phyloP scores from a whole-genome alignment of 176 grass and related monocot genomes.

The Eleusine coracana region DNA sequence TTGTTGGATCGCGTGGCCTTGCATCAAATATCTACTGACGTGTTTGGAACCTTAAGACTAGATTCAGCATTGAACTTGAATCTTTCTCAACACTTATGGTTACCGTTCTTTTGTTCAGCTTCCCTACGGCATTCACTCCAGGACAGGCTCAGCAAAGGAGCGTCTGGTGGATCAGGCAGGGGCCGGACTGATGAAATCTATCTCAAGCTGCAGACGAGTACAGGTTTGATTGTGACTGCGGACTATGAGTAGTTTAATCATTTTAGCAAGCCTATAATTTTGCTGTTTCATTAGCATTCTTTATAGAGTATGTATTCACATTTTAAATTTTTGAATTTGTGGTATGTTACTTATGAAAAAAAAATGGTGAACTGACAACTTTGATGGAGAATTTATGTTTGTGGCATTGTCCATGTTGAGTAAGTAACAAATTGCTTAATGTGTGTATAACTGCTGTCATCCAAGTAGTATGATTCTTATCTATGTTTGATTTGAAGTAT shows the following conservation, averaged over 20 bases:
- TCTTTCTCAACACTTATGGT: background rate
- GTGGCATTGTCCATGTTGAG: background rate
- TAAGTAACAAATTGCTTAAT: background rate
- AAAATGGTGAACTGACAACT: background rate
- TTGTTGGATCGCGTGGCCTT: constrained; percentile 32
- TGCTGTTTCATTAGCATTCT: constrained; percentile 7
- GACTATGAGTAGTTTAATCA: background rate
- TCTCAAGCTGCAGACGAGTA: constrained; percentile 79
- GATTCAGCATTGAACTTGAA: background rate
- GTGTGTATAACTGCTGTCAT: constrained; percentile 9
- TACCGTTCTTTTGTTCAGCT: constrained; percentile 38
- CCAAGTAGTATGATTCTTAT: background rate
- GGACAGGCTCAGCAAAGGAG: constrained; percentile 81
- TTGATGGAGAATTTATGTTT: background rate
- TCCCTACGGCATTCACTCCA: constrained; percentile 85
- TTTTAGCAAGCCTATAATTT: background rate
- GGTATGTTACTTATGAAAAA: background rate
- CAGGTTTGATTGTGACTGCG: constrained; percentile 50
- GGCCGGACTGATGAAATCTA: constrained; percentile 59
- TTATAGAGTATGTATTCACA: background rate
- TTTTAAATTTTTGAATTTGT: background rate
- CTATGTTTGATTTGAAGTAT: background rate
- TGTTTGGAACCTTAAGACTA: background rate
- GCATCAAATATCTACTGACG: background rate
- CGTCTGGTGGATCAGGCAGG: constrained; percentile 58